phyloP scores from a whole-genome alignment of 805 yeast genomes.

The Starmerella floricola region DNA sequence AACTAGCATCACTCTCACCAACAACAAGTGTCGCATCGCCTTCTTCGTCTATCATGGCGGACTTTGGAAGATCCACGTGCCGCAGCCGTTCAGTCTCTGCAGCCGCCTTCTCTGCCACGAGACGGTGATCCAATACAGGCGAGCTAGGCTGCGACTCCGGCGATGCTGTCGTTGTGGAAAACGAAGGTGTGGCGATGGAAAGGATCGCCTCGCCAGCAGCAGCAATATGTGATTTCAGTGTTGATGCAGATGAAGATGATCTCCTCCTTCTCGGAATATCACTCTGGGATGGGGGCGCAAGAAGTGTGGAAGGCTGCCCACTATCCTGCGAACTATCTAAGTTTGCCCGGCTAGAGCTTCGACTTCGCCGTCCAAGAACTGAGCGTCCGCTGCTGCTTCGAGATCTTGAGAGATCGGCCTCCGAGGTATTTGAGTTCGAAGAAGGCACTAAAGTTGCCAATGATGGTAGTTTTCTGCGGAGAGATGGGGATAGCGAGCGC shows the following conservation, averaged over 20 bases:
- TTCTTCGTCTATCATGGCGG: too few species aligned
- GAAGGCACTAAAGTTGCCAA: neutral
- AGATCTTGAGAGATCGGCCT: neutral
- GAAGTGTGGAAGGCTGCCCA: too few species aligned
- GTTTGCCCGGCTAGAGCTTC: constrained; percentile 1
- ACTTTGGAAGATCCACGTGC: constrained; percentile 17
- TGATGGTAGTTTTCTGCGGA: neutral
- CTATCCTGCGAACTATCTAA: too few species aligned
- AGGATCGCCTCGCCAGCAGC: too few species aligned
- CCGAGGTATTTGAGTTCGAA: neutral
- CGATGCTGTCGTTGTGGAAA: neutral
- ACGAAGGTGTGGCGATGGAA: neutral
- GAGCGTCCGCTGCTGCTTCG: neutral
- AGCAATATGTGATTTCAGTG: neutral
- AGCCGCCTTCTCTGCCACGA: too few species aligned
- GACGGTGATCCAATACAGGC: too few species aligned
- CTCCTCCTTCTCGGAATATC: constrained; percentile 2
- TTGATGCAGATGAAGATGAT: constrained; percentile 4
- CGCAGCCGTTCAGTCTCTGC: constrained; percentile 4
- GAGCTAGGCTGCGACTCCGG: too few species aligned
- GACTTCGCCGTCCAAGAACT: constrained; percentile 2
- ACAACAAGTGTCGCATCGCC: too few species aligned
- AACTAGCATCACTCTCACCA: too few species aligned
- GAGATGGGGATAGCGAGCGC: constrained; percentile 2
- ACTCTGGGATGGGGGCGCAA: neutral